These are phyloP conservation scores for Phytophthora multivora DNA, from an alignment of 352 stramenopile species.

Conservation along the genomic window DNA sequence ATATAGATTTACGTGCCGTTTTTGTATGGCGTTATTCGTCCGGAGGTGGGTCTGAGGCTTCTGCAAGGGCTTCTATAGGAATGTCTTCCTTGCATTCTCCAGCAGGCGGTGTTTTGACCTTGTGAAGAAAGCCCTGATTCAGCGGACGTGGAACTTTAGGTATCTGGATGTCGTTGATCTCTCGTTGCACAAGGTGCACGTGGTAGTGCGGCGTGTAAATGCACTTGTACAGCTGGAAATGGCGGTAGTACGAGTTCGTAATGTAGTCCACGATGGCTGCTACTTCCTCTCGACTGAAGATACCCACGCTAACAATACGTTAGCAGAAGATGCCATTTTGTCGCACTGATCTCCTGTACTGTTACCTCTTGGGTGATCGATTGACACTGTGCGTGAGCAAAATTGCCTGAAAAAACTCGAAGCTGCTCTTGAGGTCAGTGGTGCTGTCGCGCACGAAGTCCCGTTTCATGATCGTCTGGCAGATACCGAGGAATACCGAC, in stretches of 20 bases:
- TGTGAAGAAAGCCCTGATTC: constrained; percentile 46
- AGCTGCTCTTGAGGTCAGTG: constrained; percentile 59
- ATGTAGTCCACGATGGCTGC: constrained; percentile 71
- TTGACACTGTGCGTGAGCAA: constrained; percentile 73
- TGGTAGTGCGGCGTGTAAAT: constrained; percentile 76
- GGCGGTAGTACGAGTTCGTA: constrained; percentile 79
- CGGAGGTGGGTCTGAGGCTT: background rate
- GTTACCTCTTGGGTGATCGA: constrained; percentile 68
- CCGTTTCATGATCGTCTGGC: constrained; percentile 63
- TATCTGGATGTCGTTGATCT: constrained; percentile 51
- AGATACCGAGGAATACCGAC: constrained; percentile 72
- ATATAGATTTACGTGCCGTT: constrained; percentile 33
- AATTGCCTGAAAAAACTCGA: constrained; percentile 60
- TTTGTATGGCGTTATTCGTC: constrained; percentile 10
- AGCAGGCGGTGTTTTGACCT: constrained; percentile 1
- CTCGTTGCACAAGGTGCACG: constrained; percentile 51
- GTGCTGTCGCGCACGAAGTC: constrained; percentile 54
- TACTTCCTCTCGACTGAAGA: constrained; percentile 65
- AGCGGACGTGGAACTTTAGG: constrained; percentile 44
- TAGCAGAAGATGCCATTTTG: background rate
- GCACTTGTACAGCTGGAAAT: constrained; percentile 82
- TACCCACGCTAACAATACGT: constrained; percentile 41
- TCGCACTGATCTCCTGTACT: background rate
- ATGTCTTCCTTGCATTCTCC: background rate
- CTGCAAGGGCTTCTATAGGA: constrained; percentile 2